These are phyloP conservation scores for Alnus rubra DNA, from an alignment of 306 rosid genomes.

Conservation along the genomic window DNA sequence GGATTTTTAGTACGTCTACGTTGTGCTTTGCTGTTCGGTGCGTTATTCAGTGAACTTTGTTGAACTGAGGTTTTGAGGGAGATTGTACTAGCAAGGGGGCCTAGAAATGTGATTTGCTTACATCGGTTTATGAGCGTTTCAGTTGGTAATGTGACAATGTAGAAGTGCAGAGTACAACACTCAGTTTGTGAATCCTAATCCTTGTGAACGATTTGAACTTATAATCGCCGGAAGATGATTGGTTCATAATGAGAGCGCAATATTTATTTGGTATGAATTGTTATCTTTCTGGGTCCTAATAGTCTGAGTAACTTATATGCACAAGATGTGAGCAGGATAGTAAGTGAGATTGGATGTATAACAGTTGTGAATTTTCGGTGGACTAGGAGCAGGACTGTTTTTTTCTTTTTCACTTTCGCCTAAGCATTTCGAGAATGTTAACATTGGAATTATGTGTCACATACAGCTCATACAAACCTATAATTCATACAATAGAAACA, in stretches of 20 bases:
- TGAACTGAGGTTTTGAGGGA: not conserved
- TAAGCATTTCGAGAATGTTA: not conserved
- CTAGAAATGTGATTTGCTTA: not conserved
- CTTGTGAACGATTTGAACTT: not conserved
- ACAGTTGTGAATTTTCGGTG: not conserved
- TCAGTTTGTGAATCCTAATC: not conserved
- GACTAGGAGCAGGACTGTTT: not conserved
- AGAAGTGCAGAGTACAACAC: not conserved
- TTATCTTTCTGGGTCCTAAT: not conserved
- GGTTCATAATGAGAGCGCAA: not conserved
- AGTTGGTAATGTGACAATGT: not conserved
- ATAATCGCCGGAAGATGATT: not conserved
- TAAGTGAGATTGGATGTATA: not conserved
- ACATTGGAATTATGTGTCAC: not conserved
- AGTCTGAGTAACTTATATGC: too few species aligned
- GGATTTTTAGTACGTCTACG: not conserved
- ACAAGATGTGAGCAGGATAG: not conserved
- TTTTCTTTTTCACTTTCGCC: not conserved
- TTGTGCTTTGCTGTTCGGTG: not conserved
- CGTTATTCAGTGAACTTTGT: not conserved
- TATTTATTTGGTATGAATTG: not conserved
- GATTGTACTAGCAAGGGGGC: not conserved
- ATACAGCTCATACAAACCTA: not conserved
- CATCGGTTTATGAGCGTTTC: not conserved
- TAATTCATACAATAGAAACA: not conserved